Percentiles rank a stretch among this genome's conserved stretches.
Conservation (phyloP, 495 filamentous ascomycete species). For the Tuber indicum region DNA sequence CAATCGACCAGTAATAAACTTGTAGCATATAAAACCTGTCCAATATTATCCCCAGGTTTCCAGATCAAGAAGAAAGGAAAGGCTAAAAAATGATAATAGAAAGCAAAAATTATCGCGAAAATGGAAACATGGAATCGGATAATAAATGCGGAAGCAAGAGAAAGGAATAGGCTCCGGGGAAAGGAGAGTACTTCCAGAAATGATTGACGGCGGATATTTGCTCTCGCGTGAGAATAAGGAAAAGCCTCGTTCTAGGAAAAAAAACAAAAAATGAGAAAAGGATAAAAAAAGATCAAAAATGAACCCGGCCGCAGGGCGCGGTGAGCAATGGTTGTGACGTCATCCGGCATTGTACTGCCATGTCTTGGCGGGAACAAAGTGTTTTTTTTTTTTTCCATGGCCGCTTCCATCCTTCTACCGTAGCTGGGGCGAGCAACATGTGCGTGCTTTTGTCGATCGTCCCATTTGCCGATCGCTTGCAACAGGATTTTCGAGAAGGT, state of each 20-base stretch:
- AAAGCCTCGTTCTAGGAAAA: neutral
- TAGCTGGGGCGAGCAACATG: constrained; percentile 20
- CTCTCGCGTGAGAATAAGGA: neutral
- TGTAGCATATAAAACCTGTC: neutral
- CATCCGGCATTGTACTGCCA: constrained; percentile 10
- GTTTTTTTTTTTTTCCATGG: constrained; percentile 10
- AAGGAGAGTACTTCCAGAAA: neutral
- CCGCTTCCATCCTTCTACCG: constrained; percentile 27
- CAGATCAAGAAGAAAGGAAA: neutral
- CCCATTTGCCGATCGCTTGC: neutral
- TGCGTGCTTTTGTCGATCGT: constrained; percentile 17
- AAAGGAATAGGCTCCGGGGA: neutral
- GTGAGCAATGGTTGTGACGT: constrained; percentile 26
- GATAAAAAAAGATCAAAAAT: constrained; percentile 12
- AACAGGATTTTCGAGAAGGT: neutral
- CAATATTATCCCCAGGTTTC: neutral
- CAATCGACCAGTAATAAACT: neutral
- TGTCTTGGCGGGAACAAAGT: constrained; percentile 14
- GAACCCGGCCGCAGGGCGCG: constrained; percentile 10
- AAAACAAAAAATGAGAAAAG: constrained; percentile 13
- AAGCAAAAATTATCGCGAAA: neutral
- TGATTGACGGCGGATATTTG: neutral
- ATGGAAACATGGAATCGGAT: neutral
- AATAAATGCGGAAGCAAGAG: neutral
- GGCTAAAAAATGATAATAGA: neutral